Evolutionary conservation across 352 stramenopile genomes (phyloP).

Genomic region (Pythium biforme): DNA sequence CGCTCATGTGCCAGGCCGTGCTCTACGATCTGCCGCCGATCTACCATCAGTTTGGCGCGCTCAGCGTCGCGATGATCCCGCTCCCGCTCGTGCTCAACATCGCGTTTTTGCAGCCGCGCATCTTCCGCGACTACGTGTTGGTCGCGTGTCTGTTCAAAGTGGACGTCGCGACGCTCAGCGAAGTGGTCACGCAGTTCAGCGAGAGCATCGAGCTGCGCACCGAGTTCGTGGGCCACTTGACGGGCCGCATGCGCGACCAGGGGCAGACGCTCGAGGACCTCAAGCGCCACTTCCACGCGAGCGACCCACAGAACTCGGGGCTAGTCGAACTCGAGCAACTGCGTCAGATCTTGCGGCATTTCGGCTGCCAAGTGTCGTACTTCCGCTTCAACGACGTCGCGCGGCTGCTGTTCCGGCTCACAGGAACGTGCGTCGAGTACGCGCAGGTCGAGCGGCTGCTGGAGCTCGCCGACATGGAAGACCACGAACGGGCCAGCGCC

Average conservation of each 20-base stretch:
- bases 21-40: conserved; percentile 20
- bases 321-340: conserved; percentile 21
- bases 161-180: conserved; percentile 19
- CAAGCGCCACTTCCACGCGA: conserved; percentile 2
- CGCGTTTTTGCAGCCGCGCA: conserved; percentile 19
- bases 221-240: conserved; percentile 23
- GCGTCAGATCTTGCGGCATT: conserved; percentile 14
- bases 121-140: conserved; percentile 21
- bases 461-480: conserved; percentile 13
- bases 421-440: conserved; percentile 19
- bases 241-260: conserved; percentile 12
- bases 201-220: conserved; percentile 24
- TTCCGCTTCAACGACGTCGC: conserved; percentile 31
- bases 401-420: conserved; percentile 23
- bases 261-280: conserved; percentile 12
- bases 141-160: conserved; percentile 21
- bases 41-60: conserved; percentile 4
- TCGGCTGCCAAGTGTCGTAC: conserved; percentile 26
- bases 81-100: conserved; percentile 26
- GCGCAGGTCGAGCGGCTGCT: conserved; percentile 18
- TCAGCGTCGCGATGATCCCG: not conserved
- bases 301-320: conserved; percentile 9
- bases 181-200: conserved; percentile 27
- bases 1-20: conserved; percentile 23
- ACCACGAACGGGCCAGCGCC: not conserved